Base-by-base conservation (phyloP, 2,329 filamentous ascomycete genomes). In the Cadophora luteo-olivacea region DNA sequence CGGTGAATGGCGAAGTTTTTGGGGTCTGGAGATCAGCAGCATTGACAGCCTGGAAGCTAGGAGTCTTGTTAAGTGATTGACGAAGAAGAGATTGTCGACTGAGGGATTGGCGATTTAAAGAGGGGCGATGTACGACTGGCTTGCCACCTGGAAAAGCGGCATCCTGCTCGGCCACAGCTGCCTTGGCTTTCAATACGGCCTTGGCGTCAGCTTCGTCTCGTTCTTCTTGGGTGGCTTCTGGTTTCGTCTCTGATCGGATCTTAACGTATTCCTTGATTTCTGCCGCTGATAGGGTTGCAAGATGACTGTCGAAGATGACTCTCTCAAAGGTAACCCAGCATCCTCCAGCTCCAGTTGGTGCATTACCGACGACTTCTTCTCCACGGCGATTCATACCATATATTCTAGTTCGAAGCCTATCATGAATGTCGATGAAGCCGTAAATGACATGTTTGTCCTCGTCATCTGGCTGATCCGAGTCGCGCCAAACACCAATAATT, bases 271-370 rank as follows among this genome's bases (percentile, higher is more conserved):
- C 87, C 73, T 90, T 90, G 38, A 90, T 78, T 38, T 88, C 83
- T 33, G 84, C 82, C 60, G 89, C 84, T 63, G 86, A 84, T 4
- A 89, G 78, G 2, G 83, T 83, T 16, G 86, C 79, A 0, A 90
- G 83, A 67, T 89, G 86, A 8, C 83, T 77, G 2, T 85, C 84
- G 73, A 90, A 89, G 25, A 88, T 83, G 36, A 89, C 82, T 24
- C 85, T 82, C 67, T 88, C 85, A 72, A 89, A 89, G 0, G 87
- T 89, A 29, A 89, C 86, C 87, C 87, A 90, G 75, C 86, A 89
- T 64, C 86, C 87, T 25, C 87, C 87, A 1, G 87, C 85, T 0
- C 87, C 87, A 2, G 85, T 83, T 0, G 87, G 87, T 33, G 82
- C 79, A 51, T 80, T 76, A 6, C 82, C 79, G 33, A 89, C 80